Conservation (phyloP, 495 filamentous ascomycete species). For the Penicillium dipodomyicola region DNA sequence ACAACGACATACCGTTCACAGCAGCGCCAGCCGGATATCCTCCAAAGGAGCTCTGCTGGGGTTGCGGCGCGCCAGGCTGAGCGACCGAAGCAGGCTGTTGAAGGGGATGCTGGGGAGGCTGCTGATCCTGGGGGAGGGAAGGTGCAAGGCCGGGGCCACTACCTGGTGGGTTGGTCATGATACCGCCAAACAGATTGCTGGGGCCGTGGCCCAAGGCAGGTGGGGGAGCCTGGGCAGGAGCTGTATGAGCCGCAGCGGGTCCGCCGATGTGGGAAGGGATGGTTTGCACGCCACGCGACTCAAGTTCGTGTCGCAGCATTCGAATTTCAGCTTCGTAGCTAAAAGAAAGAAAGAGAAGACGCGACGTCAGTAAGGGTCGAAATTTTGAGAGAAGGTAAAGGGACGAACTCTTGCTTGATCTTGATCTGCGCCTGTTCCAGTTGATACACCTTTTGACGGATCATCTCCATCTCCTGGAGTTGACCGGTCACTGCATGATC, state of each 20-base stretch:
- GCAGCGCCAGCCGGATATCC: conserved; percentile 62
- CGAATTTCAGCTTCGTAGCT: conserved; percentile 94
- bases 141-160: conserved; percentile 88
- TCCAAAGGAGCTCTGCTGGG: conserved; percentile 56
- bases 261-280: conserved; percentile 60
- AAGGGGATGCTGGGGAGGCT: conserved; percentile 58
- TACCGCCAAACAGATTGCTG: conserved; percentile 88
- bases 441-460: conserved; percentile 84
- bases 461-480: conserved; percentile 87
- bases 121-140: conserved; percentile 66
- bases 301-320: conserved; percentile 82
- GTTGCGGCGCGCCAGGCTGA: conserved; percentile 62
- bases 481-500: conserved; percentile 70
- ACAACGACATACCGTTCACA: conserved; percentile 61
- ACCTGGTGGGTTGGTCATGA: conserved; percentile 87
- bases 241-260: conserved; percentile 63
- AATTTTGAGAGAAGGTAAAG: background rate
- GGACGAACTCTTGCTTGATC: conserved; percentile 83
- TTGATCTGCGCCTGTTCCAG: conserved; percentile 82
- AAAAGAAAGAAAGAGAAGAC: conserved; percentile 6
- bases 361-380: background rate
- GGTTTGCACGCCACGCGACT: conserved; percentile 73
- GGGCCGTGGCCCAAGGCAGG: conserved; percentile 88
- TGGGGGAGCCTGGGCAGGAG: conserved; percentile 77
- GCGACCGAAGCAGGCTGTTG: conserved; percentile 58